Evolutionary conservation across 2,329 filamentous ascomycete genomes (phyloP).

Genomic region (Emericellopsis cladophorae): DNA sequence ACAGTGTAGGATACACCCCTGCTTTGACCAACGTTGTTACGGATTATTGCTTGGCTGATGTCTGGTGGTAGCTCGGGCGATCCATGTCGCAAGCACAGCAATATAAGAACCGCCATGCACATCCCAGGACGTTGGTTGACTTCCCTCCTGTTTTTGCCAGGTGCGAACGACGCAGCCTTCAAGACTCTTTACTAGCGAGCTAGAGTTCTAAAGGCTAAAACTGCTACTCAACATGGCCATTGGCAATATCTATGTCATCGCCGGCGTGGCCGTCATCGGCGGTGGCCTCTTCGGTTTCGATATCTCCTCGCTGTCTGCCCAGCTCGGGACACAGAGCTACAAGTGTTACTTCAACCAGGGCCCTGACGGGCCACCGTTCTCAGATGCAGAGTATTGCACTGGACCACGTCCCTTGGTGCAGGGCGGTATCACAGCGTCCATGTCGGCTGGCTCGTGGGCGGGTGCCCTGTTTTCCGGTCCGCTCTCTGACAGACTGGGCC

Average conservation of each 20-base stretch:
- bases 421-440: conserved; percentile 37
- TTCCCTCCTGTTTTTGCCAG: too few relatives aligned
- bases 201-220: background rate
- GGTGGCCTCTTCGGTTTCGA: conserved; percentile 39
- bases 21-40: too few relatives aligned
- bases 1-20: too few relatives aligned
- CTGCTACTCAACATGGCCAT: conserved; percentile 10
- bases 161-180: background rate
- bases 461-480: conserved; percentile 34
- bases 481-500: conserved; percentile 34
- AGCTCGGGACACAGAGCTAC: conserved; percentile 20
- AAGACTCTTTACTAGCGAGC: background rate
- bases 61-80: too few relatives aligned
- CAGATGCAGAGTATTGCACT: conserved; percentile 13
- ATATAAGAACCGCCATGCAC: too few relatives aligned
- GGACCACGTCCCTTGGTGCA: conserved; percentile 27
- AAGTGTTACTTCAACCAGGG: conserved; percentile 25
- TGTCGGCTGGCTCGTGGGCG: conserved; percentile 37
- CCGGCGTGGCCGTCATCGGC: conserved; percentile 21
- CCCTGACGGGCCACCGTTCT: conserved; percentile 16
- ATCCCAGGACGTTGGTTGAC: too few relatives aligned
- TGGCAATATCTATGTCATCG: conserved; percentile 22
- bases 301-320: conserved; percentile 42
- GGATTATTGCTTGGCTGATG: too few relatives aligned
- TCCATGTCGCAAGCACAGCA: too few relatives aligned